Evolutionary conservation across 2,329 filamentous ascomycete species (phyloP), one percentile per base, ranked within the genome.

Genomic region (Paecilomyces variotii): DNA sequence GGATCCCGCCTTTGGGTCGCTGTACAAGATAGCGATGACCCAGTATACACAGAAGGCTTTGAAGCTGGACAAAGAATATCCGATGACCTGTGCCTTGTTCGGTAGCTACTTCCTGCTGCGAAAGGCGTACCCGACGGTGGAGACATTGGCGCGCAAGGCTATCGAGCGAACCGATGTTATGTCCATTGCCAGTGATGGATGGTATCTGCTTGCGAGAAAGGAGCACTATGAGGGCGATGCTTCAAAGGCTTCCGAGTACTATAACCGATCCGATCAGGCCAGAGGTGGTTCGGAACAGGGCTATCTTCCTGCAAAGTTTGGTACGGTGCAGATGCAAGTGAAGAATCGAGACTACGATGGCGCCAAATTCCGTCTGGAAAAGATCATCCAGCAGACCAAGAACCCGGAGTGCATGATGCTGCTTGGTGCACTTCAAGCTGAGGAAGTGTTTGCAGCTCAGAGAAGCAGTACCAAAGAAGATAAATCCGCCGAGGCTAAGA

Each of bases 81-180:
- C 94, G 0, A 81, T 97, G 63, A 92, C 91, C 2, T 97, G 91
- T 71, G 87, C 91, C 19, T 91, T 91, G 0, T 96, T 99, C 73
- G 90, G 91, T 52, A 83, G 86, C 62, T 97, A 96, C 74, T 97
- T 97, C 74, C 79, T 97, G 28, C 87, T 91, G 1, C 84, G 89
- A 67, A 95, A 91, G 71, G 85, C 86, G 7, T 88, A 91, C 74
- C 77, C 84, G 26, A 91, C 91, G 60, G 91, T 94, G 9, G 91
- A 97, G 64, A 86, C 87, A 24, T 81, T 99, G 19, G 90, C 93
- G 6, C 89, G 92, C 71, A 94, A 94, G 72, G 92, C 94, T 5
- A 97, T 99, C 62, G 91, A 97, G 69, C 88, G 90, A 67, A 97
- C 94, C 2, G 94, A 99, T 70, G 90, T 97, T 65, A 96, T 96